Percentiles rank a stretch among this genome's conserved stretches.
Conservation (phyloP, 2,329 filamentous ascomycete genomes). For the Moelleriella libera region DNA sequence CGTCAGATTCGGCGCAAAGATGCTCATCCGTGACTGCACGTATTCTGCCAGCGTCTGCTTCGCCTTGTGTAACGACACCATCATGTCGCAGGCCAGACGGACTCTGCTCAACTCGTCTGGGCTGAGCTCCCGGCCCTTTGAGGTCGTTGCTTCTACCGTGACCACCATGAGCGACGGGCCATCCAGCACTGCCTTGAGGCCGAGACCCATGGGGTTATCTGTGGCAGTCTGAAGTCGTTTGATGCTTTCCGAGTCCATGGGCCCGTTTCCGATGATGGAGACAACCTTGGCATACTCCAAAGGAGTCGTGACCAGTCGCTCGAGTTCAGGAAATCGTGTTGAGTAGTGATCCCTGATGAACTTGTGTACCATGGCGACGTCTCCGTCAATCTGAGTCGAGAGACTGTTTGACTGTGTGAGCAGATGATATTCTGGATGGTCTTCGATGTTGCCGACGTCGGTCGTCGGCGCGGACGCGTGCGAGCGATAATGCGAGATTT, state of each 20-base stretch:
- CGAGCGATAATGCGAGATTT: conserved; percentile 65
- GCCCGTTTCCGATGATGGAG: conserved; percentile 81
- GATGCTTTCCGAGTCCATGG: conserved; percentile 69
- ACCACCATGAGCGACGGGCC: conserved; percentile 91
- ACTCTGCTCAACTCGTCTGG: conserved; percentile 63
- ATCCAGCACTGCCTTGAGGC: conserved; percentile 70
- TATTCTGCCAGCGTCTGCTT: conserved; percentile 84
- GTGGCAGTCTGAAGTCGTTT: conserved; percentile 62
- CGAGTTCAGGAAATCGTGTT: conserved; percentile 81
- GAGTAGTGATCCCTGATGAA: conserved; percentile 95
- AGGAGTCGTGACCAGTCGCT: conserved; percentile 77
- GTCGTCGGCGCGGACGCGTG: conserved; percentile 50
- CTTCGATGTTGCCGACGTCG: conserved; percentile 71
- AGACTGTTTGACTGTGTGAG: conserved; percentile 79
- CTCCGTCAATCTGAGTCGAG: conserved; percentile 84
- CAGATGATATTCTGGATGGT: conserved; percentile 82
- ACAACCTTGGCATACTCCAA: conserved; percentile 94
- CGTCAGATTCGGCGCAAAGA: conserved; percentile 90
- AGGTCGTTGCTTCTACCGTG: conserved; percentile 84
- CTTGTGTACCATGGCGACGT: conserved; percentile 89
- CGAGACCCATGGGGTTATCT: conserved; percentile 62
- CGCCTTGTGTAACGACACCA: conserved; percentile 72
- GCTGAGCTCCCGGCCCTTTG: conserved; percentile 64
- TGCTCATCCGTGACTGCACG: conserved; percentile 90
- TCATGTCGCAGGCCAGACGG: conserved; percentile 70